Base-by-base conservation (phyloP, 768 basidiomycete species). In the Suillus variegatus region DNA sequence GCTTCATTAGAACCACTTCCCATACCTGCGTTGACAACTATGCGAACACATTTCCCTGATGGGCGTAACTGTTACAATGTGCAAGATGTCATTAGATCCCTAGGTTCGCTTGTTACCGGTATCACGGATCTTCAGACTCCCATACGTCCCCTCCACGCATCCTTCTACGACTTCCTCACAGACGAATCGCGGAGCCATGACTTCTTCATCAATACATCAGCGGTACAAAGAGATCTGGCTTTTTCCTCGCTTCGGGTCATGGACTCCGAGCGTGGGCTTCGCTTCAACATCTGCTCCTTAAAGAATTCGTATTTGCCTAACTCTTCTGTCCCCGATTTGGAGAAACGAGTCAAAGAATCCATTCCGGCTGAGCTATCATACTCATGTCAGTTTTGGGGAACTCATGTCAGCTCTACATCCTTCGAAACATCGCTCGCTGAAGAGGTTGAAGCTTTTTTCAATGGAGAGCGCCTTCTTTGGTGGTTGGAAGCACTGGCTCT, bases 341-440 rank as follows among this genome's bases (percentile, higher is more conserved):
- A 60, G 1, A 14, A 38, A 3, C 64, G 64, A 6, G 69, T 76
- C 13, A 52, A 69, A 9, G 46, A 63, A 0, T 57, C 38, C 13
- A 78, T 80, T 32, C 56, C 76, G 1, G 32, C 67, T 8, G 58
- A 70, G 2, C 62, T 79, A 18, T 67, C 65, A 1, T 79, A 80
- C 65, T 66, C 77, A 28, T 77, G 79, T 65, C 63, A 65, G 22
- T 77, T 66, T 49, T 80, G 77, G 76, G 72, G 65, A 1, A 65
- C 71, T 38, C 80, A 80, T 66, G 56, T 79, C 10, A n/a, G 44
- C 4, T 62, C 57, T 7, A 61, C 62, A 16, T 35, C 61, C 2
- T 55, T 58, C 38, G 25, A 65, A 22, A 8, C 35, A 1, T 20
- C 46, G 6, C 25, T 74, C 0, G 38, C 69, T 0, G 16, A 61